Percentiles rank a stretch among this genome's conserved stretches.
Evolutionary conservation across 352 stramenopile species (phyloP).

Genomic region (Pythium vanterpoolii): DNA sequence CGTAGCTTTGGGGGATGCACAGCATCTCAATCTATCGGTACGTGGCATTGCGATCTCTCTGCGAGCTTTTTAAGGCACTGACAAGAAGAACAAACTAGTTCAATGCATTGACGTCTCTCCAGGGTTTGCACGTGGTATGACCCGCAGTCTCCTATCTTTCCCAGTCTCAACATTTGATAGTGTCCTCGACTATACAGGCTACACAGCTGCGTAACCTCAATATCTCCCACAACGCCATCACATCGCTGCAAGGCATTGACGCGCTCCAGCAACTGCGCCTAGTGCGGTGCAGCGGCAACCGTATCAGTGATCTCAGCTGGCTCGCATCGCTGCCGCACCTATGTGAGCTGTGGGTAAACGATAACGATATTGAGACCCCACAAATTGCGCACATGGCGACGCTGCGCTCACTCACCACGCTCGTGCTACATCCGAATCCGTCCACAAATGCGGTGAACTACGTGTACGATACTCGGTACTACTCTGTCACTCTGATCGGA

Average conservation of each 20-base stretch:
- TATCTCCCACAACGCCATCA: slow-evolving; percentile 55
- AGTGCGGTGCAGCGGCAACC: slow-evolving; percentile 59
- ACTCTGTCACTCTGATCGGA: no score
- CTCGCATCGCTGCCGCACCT: slow-evolving; percentile 30
- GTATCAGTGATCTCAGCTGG: slow-evolving; percentile 48
- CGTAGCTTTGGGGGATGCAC: slow-evolving; percentile 16
- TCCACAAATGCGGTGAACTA: slow-evolving; percentile 52
- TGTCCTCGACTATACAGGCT: slow-evolving; percentile 10
- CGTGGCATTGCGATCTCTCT: slow-evolving; percentile 7
- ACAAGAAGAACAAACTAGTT: slow-evolving; percentile 37
- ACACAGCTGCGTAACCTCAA: slow-evolving; percentile 53
- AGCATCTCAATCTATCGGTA: slow-evolving; percentile 67
- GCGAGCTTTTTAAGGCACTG: neutral
- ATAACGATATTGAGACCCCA: slow-evolving; percentile 47
- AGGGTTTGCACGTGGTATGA: slow-evolving; percentile 42
- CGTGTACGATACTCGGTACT: no score
- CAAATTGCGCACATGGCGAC: slow-evolving; percentile 47
- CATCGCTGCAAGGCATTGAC: slow-evolving; percentile 40
- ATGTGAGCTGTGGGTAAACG: slow-evolving; percentile 55
- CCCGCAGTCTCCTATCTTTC: neutral
- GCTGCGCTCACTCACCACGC: slow-evolving; percentile 29
- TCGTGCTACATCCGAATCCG: slow-evolving; percentile 69
- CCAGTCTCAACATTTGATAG: neutral
- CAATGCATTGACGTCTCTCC: slow-evolving; percentile 43
- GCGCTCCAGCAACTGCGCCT: slow-evolving; percentile 36